Percentiles rank a stretch among this genome's conserved stretches.
These are phyloP conservation scores for Monarda citriodora DNA, from an alignment of 305 asterid genomes.

Conservation along the genomic window DNA sequence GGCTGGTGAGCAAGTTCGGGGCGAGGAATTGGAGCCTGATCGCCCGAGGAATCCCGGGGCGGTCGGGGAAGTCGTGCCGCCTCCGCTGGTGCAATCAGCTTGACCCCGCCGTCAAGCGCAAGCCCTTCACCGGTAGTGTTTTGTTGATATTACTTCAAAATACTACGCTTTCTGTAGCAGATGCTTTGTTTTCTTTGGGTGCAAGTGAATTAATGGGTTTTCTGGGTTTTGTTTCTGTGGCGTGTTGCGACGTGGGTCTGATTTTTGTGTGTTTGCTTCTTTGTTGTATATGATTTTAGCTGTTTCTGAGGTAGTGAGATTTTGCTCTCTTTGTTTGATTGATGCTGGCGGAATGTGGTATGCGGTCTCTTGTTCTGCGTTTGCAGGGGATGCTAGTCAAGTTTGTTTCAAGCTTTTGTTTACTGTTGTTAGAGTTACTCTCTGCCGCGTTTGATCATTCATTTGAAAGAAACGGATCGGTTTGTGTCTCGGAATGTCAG, in stretches of 20 bases:
- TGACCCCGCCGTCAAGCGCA: slow-evolving; percentile 77
- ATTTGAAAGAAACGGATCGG: slow-evolving; percentile 2
- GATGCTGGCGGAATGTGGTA: slow-evolving; percentile 12
- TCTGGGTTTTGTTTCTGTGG: slow-evolving; percentile 7
- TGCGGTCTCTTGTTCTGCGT: slow-evolving; percentile 2
- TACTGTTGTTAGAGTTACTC: neutral
- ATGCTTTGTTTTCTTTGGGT: neutral
- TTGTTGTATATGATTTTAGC: neutral
- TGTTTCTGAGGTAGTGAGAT: slow-evolving; percentile 1
- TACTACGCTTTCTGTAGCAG: neutral
- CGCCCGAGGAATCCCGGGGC: slow-evolving; percentile 83
- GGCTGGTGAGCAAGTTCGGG: slow-evolving; percentile 66
- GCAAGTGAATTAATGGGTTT: neutral
- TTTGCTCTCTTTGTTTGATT: neutral
- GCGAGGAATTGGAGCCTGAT: slow-evolving; percentile 90
- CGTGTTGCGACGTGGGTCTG: slow-evolving; percentile 8
- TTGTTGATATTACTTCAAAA: neutral
- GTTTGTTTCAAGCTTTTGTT: neutral
- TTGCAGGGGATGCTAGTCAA: neutral
- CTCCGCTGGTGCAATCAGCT: slow-evolving; percentile 99
- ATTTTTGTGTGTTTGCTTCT: neutral
- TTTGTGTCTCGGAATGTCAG: neutral
- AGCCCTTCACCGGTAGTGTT: slow-evolving; percentile 72
- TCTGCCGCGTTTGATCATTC: neutral
- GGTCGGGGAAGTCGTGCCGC: slow-evolving; percentile 96